Evolutionary conservation across 108 stramenopile species (phyloP), one percentile per base, ranked within the genome.

Genomic region (Skeletonema costatum): DNA sequence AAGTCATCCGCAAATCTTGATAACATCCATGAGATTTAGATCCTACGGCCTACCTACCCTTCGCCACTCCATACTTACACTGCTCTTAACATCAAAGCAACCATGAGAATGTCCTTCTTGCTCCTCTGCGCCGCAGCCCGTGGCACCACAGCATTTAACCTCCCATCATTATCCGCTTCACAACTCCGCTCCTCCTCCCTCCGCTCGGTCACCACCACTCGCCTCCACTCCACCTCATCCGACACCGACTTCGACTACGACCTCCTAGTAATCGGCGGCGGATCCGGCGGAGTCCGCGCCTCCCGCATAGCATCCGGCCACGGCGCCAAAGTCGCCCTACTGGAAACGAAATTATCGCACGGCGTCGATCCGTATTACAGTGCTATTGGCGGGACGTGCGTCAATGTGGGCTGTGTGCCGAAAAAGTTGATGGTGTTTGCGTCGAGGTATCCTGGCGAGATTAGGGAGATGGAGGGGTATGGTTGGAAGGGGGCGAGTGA

Each of bases 351-450:
- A 19, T 30, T 78, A 35, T 33, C 36, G 2, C 84, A 82, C 38
- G 86, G 80, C 21, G 48, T 75, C 4, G 65, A 61, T 50, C 75
- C 85, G 32, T 48, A 71, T 12, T 83, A 80, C 50, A 68, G 64
- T 16, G 81, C 75, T 29, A 75, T 90, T 71, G 92, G 92, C n/a
- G 92, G 92, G 17, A 93, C 92, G 12, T 91, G 92, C 66, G 92
- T 93, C 12, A 93, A 93, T 53, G 92, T 93, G 32, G 93, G 78
- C 32, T 87, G 86, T 68, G 86, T 87, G 48, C 86, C 86, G 53
- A 87, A 81, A 59, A 81, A 81, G 70, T 76, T 90, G 39, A 90
- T 88, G 89, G 87, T 88, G 64, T 88, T 87, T 76, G 87, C 89
- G 4, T 72, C 73, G 1, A 74, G 89, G 12, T 90, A 88, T 85